Evolutionary conservation across 768 basidiomycete species (phyloP).

Genomic region (Exsudoporus frostii): DNA sequence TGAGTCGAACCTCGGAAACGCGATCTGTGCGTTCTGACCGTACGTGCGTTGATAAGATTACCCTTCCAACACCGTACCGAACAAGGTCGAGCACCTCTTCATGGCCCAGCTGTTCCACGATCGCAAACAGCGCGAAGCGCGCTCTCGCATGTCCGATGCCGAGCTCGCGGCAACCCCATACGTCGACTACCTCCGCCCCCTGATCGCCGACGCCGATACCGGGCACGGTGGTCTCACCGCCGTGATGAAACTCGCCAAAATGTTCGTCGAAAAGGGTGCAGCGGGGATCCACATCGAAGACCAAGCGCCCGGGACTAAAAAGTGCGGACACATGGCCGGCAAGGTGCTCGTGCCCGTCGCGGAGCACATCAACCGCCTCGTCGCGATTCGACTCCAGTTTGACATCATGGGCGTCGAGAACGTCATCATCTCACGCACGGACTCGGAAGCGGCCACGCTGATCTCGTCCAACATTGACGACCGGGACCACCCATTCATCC

Average conservation of each 20-base stretch:
- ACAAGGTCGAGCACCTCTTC: slow-evolving; percentile 98
- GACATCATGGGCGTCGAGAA: slow-evolving; percentile 99
- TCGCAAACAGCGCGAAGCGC: slow-evolving; percentile 87
- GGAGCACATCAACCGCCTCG: slow-evolving; percentile 97
- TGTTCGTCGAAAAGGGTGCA: slow-evolving; percentile 98
- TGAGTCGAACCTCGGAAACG: slow-evolving; percentile 30
- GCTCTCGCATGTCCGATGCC: slow-evolving; percentile 64
- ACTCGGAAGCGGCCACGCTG: slow-evolving; percentile 96
- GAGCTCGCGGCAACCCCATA: slow-evolving; percentile 67
- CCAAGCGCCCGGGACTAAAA: slow-evolving; percentile 97
- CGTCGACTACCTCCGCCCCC: slow-evolving; percentile 90
- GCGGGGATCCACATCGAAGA: slow-evolving; percentile 98
- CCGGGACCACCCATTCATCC: slow-evolving; percentile 97
- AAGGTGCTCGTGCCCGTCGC: slow-evolving; percentile 96
- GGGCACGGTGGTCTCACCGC: slow-evolving; percentile 98
- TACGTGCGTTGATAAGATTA: slow-evolving; percentile 57
- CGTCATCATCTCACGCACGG: slow-evolving; percentile 89
- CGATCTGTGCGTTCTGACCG: not conserved
- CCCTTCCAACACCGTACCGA: slow-evolving; percentile 97
- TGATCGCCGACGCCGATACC: slow-evolving; percentile 97
- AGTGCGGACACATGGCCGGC: slow-evolving; percentile 91
- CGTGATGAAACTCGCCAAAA: slow-evolving; percentile 96
- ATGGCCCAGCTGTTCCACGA: slow-evolving; percentile 99
- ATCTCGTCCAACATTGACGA: slow-evolving; percentile 96
- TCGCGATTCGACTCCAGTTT: slow-evolving; percentile 95